A percentile compares a stretch with the other conserved stretches of the same genome.
These are phyloP conservation scores for Prunus kanzakura DNA, from an alignment of 306 rosid species.

Conservation along the genomic window DNA sequence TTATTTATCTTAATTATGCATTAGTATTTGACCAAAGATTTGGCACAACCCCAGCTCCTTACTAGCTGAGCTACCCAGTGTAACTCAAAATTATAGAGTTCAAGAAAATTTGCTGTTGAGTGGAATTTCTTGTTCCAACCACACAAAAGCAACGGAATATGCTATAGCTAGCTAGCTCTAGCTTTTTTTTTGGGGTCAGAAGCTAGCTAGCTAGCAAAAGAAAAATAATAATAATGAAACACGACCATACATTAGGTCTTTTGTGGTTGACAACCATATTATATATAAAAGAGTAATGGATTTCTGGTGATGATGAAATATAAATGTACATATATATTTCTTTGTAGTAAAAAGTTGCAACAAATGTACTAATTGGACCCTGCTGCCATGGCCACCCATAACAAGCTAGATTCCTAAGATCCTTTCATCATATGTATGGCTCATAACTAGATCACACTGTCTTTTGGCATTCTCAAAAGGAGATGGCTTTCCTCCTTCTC, in stretches of 20 bases:
- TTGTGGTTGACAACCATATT: conserved; percentile 13
- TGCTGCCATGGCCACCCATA: too few species aligned
- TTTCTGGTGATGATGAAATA: not conserved
- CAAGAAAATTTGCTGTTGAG: too few species aligned
- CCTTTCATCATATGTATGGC: not conserved
- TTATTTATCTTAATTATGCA: too few species aligned
- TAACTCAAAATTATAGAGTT: too few species aligned
- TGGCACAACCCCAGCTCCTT: too few species aligned
- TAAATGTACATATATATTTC: not conserved
- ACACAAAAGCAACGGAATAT: not conserved
- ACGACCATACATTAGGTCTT: conserved; percentile 1
- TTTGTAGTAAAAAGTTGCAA: not conserved
- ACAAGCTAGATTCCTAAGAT: conserved; percentile 4
- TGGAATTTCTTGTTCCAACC: not conserved
- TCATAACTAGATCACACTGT: not conserved
- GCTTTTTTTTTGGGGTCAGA: too few species aligned
- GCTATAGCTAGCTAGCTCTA: too few species aligned
- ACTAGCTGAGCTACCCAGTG: too few species aligned
- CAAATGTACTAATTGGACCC: not conserved
- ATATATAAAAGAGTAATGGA: not conserved
- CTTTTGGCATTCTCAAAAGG: too few species aligned
- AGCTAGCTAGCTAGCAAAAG: too few species aligned
- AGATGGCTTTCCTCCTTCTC: too few species aligned
- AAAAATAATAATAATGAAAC: not conserved
- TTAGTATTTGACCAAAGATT: too few species aligned